Percentiles rank a stretch among this genome's conserved stretches.
phyloP scores from a whole-genome alignment of 2,329 filamentous ascomycete genomes.

The Mycosphaerella arachidis region DNA sequence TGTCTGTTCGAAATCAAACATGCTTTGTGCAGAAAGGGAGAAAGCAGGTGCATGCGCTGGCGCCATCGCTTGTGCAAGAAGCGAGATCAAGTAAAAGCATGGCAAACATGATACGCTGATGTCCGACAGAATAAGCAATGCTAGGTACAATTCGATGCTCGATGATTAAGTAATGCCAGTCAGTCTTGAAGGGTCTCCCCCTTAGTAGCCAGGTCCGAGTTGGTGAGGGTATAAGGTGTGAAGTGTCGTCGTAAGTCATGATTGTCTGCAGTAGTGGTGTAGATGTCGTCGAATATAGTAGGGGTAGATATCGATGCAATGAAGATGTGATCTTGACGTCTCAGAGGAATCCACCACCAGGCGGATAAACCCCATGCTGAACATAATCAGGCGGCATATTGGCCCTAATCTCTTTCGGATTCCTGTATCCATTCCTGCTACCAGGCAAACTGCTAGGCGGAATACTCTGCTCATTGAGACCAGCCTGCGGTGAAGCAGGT shows the following conservation, averaged over 20 bases:
- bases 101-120: background rate
- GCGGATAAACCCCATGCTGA: constrained; percentile 40
- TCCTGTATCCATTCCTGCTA: constrained; percentile 28
- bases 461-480: constrained; percentile 39
- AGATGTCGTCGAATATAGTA: background rate
- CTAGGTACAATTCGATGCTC: constrained; percentile 1
- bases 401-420: constrained; percentile 46
- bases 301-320: background rate
- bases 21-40: background rate
- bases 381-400: constrained; percentile 48
- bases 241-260: background rate
- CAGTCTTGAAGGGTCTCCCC: background rate
- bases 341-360: constrained; percentile 28
- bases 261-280: background rate
- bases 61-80: constrained; percentile 17
- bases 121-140: background rate
- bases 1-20: too few species aligned
- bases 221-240: background rate
- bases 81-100: background rate
- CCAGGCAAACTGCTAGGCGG: constrained; percentile 31
- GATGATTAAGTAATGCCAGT: background rate
- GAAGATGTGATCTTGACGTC: background rate
- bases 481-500: constrained; percentile 31
- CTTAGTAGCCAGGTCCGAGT: background rate
- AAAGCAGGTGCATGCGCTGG: background rate